Evolutionary conservation across 345 rosid genomes (phyloP).

Genomic region (Euphorbia lathyris): DNA sequence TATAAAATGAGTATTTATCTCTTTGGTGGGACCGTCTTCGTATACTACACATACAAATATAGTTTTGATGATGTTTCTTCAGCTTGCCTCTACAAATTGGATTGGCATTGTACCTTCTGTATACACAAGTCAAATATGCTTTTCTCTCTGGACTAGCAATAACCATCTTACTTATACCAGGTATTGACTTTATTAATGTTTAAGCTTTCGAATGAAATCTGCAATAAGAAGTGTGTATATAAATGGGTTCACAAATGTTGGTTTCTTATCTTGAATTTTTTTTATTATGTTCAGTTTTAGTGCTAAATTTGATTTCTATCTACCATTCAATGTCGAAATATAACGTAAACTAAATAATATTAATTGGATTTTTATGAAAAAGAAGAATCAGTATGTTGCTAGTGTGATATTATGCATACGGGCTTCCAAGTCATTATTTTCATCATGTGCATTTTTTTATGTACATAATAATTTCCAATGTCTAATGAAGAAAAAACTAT

Average conservation of each 20-base stretch:
- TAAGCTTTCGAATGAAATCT: conserved; percentile 2
- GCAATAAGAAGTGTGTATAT: conserved; percentile 4
- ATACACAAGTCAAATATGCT: conserved; percentile 88
- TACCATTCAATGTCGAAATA: background rate
- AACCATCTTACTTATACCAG: conserved; percentile 78
- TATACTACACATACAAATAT: background rate
- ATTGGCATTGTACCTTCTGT: conserved; percentile 73
- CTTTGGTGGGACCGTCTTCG: conserved; percentile 1
- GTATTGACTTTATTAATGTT: conserved; percentile 31
- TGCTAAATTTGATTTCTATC: background rate
- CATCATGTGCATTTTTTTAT: background rate
- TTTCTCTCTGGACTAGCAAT: conserved; percentile 80
- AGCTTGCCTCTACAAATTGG: conserved; percentile 96
- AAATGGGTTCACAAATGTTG: background rate
- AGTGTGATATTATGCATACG: background rate
- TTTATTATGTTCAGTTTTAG: background rate
- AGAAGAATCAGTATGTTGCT: background rate
- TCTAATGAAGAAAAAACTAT: background rate
- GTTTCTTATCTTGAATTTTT: background rate
- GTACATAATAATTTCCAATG: background rate
- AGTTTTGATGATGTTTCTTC: conserved; percentile 31
- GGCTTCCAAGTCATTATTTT: background rate
- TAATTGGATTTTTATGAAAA: too few relatives aligned
- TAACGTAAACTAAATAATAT: background rate
- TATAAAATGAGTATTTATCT: background rate